Conservation (phyloP, 2,329 filamentous ascomycete genomes). For the Fusarium devonianum region DNA sequence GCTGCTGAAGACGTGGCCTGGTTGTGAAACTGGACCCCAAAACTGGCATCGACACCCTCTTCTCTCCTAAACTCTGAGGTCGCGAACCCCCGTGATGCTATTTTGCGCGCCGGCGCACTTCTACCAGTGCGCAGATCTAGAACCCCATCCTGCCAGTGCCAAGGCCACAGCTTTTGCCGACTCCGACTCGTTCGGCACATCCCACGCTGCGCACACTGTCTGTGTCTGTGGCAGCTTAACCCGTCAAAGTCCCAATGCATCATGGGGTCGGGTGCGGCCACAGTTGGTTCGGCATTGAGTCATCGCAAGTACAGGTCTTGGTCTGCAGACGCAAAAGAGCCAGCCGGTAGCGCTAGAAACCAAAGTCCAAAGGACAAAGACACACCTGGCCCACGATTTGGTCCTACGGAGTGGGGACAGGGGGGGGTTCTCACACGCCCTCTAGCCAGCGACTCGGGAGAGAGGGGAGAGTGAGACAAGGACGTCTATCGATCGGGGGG, state of each 20-base stretch:
- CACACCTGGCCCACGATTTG: conserved; percentile 11
- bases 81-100: neutral
- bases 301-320: conserved; percentile 24
- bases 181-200: neutral
- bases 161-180: neutral
- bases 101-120: neutral
- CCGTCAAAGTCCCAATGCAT: conserved; percentile 17
- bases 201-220: neutral
- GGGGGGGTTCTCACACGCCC: neutral
- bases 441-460: conserved; percentile 1
- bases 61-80: neutral
- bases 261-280: conserved; percentile 28
- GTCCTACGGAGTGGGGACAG: conserved; percentile 24
- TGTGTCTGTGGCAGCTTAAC: conserved; percentile 6
- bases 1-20: conserved; percentile 30
- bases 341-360: neutral
- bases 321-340: conserved; percentile 12
- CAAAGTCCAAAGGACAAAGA: conserved; percentile 8
- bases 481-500: neutral
- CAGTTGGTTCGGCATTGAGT: conserved; percentile 38
- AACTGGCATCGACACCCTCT: conserved; percentile 13
- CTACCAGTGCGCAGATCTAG: conserved; percentile 4
- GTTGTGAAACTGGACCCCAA: conserved; percentile 31
- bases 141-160: neutral
- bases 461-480: conserved; percentile 1